Conservation (phyloP, 768 basidiomycete species). For the Phylloporus rhodoxanthus region DNA sequence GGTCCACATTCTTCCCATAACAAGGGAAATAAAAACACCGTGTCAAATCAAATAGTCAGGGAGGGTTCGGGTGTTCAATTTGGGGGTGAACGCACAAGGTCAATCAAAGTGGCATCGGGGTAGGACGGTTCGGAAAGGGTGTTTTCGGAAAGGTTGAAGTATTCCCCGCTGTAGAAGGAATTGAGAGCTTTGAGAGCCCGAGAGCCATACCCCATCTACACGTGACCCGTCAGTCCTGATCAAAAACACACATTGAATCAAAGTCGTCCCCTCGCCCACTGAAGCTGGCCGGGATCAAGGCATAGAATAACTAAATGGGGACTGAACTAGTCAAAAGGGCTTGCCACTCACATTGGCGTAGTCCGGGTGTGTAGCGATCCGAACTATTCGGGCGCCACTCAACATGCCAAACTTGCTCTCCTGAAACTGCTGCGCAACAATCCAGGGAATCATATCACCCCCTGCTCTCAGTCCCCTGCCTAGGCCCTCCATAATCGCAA, state of each 20-base stretch:
- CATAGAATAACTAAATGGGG: background rate
- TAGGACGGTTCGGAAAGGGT: slow-evolving; percentile 45
- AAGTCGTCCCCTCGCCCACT: too few relatives aligned
- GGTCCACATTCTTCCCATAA: slow-evolving; percentile 37
- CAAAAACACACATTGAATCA: too few relatives aligned
- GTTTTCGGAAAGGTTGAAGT: slow-evolving; percentile 78
- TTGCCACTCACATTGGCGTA: slow-evolving; percentile 68
- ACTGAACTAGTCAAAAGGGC: background rate
- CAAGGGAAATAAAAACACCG: background rate
- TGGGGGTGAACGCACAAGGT: slow-evolving; percentile 33
- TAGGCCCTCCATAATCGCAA: slow-evolving; percentile 79
- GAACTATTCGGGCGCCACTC: slow-evolving; percentile 85
- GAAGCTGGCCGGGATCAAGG: background rate
- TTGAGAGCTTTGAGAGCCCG: slow-evolving; percentile 83
- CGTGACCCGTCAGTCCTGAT: background rate
- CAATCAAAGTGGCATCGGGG: slow-evolving; percentile 49
- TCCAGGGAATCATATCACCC: slow-evolving; percentile 98
- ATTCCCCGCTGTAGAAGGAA: slow-evolving; percentile 89
- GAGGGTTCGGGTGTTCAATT: background rate
- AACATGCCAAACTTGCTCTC: slow-evolving; percentile 89
- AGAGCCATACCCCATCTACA: slow-evolving; percentile 94
- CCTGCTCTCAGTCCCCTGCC: slow-evolving; percentile 79
- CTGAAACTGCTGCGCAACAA: slow-evolving; percentile 91
- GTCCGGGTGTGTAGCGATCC: slow-evolving; percentile 94
- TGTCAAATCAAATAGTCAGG: slow-evolving; percentile 1